phyloP scores from a whole-genome alignment of 2,329 filamentous ascomycete genomes.

The Neodidymelliopsis sp. region DNA sequence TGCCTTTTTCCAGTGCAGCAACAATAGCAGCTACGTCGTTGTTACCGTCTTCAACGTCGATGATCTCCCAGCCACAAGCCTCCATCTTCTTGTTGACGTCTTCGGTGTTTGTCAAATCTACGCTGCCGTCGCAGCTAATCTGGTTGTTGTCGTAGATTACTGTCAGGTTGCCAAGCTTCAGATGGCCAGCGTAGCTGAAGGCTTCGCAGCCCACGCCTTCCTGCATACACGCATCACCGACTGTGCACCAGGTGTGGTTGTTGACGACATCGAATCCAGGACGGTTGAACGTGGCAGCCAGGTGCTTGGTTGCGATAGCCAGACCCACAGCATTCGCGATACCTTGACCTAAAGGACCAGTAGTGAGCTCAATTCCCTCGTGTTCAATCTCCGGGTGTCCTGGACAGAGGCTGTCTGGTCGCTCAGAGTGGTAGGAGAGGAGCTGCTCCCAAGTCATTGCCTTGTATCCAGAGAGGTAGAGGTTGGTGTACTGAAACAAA shows the following conservation, averaged over 20 bases:
- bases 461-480: conserved; percentile 62
- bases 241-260: conserved; percentile 63
- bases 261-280: conserved; percentile 57
- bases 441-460: conserved; percentile 65
- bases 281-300: conserved; percentile 61
- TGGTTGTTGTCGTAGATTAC: conserved; percentile 68
- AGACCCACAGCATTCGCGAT: conserved; percentile 66
- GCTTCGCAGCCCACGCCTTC: conserved; percentile 65
- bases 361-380: conserved; percentile 66
- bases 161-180: conserved; percentile 62
- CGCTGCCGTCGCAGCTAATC: conserved; percentile 63
- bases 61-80: conserved; percentile 63
- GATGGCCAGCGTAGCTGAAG: conserved; percentile 63
- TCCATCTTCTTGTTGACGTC: conserved; percentile 65
- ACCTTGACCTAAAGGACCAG: conserved; percentile 66
- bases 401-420: conserved; percentile 59
- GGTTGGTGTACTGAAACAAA: conserved; percentile 63
- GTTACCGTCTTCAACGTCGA: conserved; percentile 61
- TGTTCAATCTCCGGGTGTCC: conserved; percentile 66
- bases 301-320: conserved; percentile 64
- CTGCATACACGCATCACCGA: conserved; percentile 64
- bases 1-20: conserved; percentile 54
- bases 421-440: conserved; percentile 61
- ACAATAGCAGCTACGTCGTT: conserved; percentile 60
- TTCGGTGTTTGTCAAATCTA: conserved; percentile 62